Evolutionary conservation across 1,284 basidiomycete genomes (phyloP).

Genomic region (Psilocybe mexicana): DNA sequence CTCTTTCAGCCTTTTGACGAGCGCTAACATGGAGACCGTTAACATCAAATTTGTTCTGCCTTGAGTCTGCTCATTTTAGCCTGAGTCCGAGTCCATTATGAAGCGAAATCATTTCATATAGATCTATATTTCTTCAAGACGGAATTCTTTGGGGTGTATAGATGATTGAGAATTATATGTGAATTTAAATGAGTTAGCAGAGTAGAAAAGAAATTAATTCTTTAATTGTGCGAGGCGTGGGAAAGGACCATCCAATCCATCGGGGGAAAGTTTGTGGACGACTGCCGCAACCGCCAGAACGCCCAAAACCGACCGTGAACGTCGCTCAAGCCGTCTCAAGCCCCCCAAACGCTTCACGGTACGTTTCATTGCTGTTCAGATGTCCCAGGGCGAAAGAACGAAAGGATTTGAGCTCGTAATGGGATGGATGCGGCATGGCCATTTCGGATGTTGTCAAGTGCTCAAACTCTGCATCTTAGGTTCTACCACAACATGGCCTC

Average conservation of each 20-base stretch:
- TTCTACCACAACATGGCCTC: slow-evolving; percentile 55
- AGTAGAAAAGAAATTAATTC: slow-evolving; percentile 9
- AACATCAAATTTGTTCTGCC: no score
- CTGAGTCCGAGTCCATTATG: no score
- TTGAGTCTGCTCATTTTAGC: no score
- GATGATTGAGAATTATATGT: background rate
- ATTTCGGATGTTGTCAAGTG: slow-evolving; percentile 31
- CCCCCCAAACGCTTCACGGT: slow-evolving; percentile 39
- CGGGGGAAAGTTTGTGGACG: slow-evolving; percentile 31
- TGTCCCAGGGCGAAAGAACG: slow-evolving; percentile 29
- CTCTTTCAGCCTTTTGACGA: no score
- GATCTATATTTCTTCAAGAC: no score
- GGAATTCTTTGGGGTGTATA: background rate
- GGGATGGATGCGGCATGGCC: slow-evolving; percentile 38
- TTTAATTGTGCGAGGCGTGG: slow-evolving; percentile 28
- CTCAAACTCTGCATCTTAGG: slow-evolving; percentile 24
- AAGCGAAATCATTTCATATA: no score
- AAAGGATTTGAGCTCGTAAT: slow-evolving; percentile 29
- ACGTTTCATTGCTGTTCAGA: slow-evolving; percentile 26
- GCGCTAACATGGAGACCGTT: no score
- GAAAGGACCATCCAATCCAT: slow-evolving; percentile 27
- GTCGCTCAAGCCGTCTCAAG: slow-evolving; percentile 39
- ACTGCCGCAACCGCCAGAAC: slow-evolving; percentile 33
- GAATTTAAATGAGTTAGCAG: background rate
- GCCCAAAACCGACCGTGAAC: slow-evolving; percentile 39